A percentile compares a stretch with the other conserved stretches of the same genome.
phyloP scores from a whole-genome alignment of 2,329 filamentous ascomycete species.

The Arthrobotrys conoides region DNA sequence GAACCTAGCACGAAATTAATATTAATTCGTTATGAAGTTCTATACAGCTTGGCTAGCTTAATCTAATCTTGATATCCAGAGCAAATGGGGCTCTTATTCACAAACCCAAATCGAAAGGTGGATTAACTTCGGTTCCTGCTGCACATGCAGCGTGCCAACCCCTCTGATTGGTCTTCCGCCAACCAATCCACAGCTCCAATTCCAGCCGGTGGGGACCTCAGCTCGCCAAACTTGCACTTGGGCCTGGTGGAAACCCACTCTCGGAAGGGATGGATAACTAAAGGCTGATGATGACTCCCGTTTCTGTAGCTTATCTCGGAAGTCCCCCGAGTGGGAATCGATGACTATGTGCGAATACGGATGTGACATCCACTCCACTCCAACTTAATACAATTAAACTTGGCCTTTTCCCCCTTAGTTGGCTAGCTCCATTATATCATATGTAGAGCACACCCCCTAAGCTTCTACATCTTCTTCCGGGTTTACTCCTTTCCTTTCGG shows the following conservation, averaged over 20 bases:
- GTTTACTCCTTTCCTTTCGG: neutral
- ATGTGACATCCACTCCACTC: constrained; percentile 15
- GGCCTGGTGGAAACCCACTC: neutral
- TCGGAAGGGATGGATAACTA: constrained; percentile 1
- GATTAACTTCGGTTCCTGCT: constrained; percentile 5
- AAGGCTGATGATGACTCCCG: constrained; percentile 35
- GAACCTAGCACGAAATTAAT: too few relatives aligned
- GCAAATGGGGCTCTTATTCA: neutral
- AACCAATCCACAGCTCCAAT: constrained; percentile 26
- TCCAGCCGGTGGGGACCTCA: constrained; percentile 15
- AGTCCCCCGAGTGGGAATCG: constrained; percentile 10
- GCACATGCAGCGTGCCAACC: constrained; percentile 33
- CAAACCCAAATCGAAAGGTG: neutral
- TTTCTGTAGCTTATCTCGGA: constrained; percentile 25
- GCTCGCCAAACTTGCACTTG: neutral
- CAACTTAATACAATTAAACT: neutral
- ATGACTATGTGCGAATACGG: neutral
- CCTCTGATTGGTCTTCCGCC: constrained; percentile 25
- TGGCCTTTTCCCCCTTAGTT: constrained; percentile 10
- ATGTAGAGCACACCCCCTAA: neutral
- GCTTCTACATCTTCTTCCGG: neutral
- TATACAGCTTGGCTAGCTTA: too few relatives aligned
- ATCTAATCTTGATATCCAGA: too few relatives aligned
- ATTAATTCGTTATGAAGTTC: too few relatives aligned
- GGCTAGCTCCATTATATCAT: neutral